A percentile compares a stretch with the other conserved stretches of the same genome.
phyloP scores from a whole-genome alignment of 306 rosid genomes.

The Trifolium pratense region DNA sequence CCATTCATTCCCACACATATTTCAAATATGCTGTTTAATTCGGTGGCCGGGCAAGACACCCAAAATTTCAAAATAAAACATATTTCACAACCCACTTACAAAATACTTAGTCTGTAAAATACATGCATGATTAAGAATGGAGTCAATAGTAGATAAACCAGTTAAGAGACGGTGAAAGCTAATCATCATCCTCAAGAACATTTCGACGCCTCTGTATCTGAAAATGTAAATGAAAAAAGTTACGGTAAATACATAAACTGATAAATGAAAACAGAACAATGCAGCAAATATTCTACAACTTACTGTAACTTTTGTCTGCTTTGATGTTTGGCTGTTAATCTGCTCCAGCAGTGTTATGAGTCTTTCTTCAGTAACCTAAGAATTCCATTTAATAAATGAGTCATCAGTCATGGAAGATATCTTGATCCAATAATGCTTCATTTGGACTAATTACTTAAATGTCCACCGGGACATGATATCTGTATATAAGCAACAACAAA shows the following conservation, averaged over 20 bases:
- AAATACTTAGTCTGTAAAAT: constrained; percentile 26
- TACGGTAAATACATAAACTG: not conserved
- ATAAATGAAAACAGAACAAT: constrained; percentile 3
- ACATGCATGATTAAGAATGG: constrained; percentile 32
- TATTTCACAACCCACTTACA: constrained; percentile 40
- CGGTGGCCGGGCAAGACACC: constrained; percentile 30
- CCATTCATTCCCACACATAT: not conserved
- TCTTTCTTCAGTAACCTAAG: constrained; percentile 90
- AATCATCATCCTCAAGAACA: constrained; percentile 96
- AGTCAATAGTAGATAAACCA: constrained; percentile 17
- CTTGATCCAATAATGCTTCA: constrained; percentile 20
- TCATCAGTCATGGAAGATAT: not conserved
- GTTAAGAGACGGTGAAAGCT: constrained; percentile 38
- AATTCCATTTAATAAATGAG: constrained; percentile 28
- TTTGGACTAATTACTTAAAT: constrained; percentile 3
- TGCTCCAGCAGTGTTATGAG: constrained; percentile 95
- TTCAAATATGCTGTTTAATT: constrained; percentile 23
- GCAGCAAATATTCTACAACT: constrained; percentile 40
- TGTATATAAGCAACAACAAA: not conserved
- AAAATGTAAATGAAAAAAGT: constrained; percentile 24
- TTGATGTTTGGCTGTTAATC: constrained; percentile 88
- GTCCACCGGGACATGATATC: not conserved
- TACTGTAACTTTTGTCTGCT: constrained; percentile 94
- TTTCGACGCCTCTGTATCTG: constrained; percentile 98
- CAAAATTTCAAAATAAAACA: constrained; percentile 36